A percentile compares a stretch with the other conserved stretches of the same genome.
These are phyloP conservation scores for Cyclotella baltica DNA, from an alignment of 108 stramenopile genomes.

Conservation along the genomic window DNA sequence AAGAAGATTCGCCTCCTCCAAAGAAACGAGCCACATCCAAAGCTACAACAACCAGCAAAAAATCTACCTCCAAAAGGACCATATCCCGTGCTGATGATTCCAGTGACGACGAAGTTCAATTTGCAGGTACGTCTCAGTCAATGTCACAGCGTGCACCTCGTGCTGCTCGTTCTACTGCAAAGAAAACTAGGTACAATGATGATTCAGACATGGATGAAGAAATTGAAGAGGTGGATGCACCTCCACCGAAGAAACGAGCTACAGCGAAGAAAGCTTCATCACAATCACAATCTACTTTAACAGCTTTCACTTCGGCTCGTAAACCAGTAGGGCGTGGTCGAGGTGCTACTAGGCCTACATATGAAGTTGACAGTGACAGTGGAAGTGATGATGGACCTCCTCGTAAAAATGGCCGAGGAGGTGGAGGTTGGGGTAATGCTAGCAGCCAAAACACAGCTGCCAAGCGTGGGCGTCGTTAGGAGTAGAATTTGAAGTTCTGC, in stretches of 20 bases:
- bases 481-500: neutral
- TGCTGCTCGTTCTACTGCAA: conserved; percentile 35
- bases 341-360: conserved; percentile 3
- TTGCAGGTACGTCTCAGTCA: conserved; percentile 24
- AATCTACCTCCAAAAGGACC: conserved; percentile 16
- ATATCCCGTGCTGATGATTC: conserved; percentile 27
- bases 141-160: conserved; percentile 17
- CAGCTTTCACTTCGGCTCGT: conserved; percentile 31
- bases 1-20: conserved; percentile 39
- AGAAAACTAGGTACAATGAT: conserved; percentile 47
- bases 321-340: conserved; percentile 28
- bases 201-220: conserved; percentile 47
- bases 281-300: conserved; percentile 27
- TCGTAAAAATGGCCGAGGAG: conserved; percentile 4
- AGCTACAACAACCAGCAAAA: conserved; percentile 23
- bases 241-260: conserved; percentile 9
- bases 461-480: conserved; percentile 32
- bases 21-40: conserved; percentile 29
- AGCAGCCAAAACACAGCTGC: conserved; percentile 29
- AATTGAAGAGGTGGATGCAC: conserved; percentile 20
- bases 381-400: conserved; percentile 31
- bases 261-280: conserved; percentile 1
- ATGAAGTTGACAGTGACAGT: conserved; percentile 36
- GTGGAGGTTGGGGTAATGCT: conserved; percentile 48
- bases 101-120: conserved; percentile 37